These are phyloP conservation scores for Pseudonitzschia multiseries DNA, from an alignment of 108 stramenopile species.

Conservation along the genomic window DNA sequence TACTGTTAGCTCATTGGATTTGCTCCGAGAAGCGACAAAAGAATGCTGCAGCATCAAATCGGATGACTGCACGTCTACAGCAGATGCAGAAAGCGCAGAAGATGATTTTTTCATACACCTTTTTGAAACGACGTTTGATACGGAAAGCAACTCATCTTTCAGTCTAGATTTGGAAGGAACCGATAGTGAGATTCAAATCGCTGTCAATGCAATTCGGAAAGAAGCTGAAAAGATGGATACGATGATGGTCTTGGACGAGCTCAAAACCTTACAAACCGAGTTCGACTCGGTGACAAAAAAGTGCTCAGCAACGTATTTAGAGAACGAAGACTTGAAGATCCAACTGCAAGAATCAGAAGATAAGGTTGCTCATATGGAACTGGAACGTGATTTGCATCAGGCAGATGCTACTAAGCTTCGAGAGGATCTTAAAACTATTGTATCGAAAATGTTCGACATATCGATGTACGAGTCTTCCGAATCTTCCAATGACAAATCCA, in stretches of 20 bases:
- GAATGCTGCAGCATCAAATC: background rate
- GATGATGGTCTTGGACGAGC: constrained; percentile 38
- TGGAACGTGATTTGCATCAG: constrained; percentile 44
- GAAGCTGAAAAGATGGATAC: constrained; percentile 43
- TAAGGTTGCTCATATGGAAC: constrained; percentile 28
- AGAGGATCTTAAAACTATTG: constrained; percentile 35
- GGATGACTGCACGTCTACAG: background rate
- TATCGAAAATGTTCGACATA: constrained; percentile 44
- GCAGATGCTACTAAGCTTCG: constrained; percentile 39
- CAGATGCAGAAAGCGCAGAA: background rate
- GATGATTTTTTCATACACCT: background rate
- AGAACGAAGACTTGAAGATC: constrained; percentile 26
- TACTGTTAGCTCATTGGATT: background rate
- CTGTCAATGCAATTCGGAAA: constrained; percentile 43
- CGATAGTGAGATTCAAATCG: constrained; percentile 36
- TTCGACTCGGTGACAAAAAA: constrained; percentile 19
- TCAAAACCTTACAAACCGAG: constrained; percentile 38
- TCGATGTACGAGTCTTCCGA: constrained; percentile 8
- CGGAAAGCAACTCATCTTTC: background rate
- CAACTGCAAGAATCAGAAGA: constrained; percentile 24
- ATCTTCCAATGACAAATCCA: background rate
- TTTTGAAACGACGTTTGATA: background rate
- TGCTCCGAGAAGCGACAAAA: background rate
- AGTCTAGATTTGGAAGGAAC: constrained; percentile 16
- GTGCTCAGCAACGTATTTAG: constrained; percentile 13